Base-by-base conservation (phyloP, 2,329 filamentous ascomycete species). In the Aspergillus intermedius region DNA sequence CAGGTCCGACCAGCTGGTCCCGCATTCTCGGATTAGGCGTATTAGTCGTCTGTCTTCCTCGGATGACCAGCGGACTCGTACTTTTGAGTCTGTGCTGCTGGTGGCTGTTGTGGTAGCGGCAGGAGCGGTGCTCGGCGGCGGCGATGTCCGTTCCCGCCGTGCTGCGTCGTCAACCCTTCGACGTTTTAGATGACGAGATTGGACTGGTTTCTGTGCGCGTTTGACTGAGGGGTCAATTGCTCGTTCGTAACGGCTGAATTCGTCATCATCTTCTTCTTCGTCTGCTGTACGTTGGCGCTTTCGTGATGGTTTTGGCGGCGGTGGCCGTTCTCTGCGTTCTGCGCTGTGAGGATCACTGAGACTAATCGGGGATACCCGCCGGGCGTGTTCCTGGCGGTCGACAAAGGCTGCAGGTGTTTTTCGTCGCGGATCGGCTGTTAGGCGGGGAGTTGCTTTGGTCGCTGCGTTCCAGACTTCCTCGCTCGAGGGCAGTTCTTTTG, bases 1-100 rank as follows among this genome's bases (percentile, higher is more conserved):
- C 42, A 86, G 78, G 0, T 46, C 22, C 2, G 76, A 53, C 69
- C 77, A 86, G 8, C 60, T 61, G 4, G 63, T 66, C 1, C 77
- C 76, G 42, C 70, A 60, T 8, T 68, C 54, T 1, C 55, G 70
- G 51, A 86, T 77, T 22, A 78, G 67, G 0, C 73, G 55, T 3
- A 78, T 64, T 1, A 86, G 65, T 4, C 69, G 67, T 2, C 63
- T 49, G 13, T 71, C 59, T 56, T 77, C 75, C 8, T 56, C 59
- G 1, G 57, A 51, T 1, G 66, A 66, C 71, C 71, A 77, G 41
- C 59, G 48, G 60, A 23, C 7, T 39, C 40, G 39, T 19, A 21
- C 19, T 40, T 22, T 40, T 3, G 17, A 19, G n/a, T 40, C 37
- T 5, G 37, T 9, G 17, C 13, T 15, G 3, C 6, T 4, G 17